Percentiles rank a stretch among this genome's conserved stretches.
phyloP scores from a whole-genome alignment of 2,329 filamentous ascomycete genomes.

The Colletotrichum trifolii region DNA sequence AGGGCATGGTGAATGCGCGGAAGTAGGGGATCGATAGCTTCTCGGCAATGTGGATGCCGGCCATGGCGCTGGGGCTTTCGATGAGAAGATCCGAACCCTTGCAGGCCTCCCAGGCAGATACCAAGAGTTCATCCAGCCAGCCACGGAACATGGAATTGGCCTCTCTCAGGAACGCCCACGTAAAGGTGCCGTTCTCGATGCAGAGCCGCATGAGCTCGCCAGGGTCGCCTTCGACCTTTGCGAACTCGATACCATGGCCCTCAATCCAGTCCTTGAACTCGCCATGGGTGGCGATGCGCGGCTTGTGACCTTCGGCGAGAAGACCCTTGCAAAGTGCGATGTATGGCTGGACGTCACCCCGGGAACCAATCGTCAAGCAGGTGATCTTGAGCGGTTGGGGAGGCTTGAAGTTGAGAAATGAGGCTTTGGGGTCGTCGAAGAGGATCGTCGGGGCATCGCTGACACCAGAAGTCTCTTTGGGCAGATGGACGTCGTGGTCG shows the following conservation, averaged over 20 bases:
- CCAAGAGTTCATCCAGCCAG: constrained; percentile 93
- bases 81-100: constrained; percentile 90
- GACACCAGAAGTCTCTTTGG: constrained; percentile 56
- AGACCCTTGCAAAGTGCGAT: constrained; percentile 95
- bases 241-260: constrained; percentile 94
- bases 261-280: constrained; percentile 93
- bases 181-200: constrained; percentile 98
- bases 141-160: constrained; percentile 88
- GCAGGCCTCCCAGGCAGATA: constrained; percentile 84
- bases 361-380: constrained; percentile 93
- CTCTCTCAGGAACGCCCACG: constrained; percentile 87
- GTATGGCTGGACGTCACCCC: constrained; percentile 97
- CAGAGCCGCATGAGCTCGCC: constrained; percentile 95
- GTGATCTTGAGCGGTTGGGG: constrained; percentile 82
- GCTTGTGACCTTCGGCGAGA: constrained; percentile 85
- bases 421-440: constrained; percentile 90
- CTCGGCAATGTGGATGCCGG: constrained; percentile 96
- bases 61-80: constrained; percentile 96
- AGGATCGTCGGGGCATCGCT: constrained; percentile 78
- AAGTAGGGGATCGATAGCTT: constrained; percentile 94
- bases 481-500: constrained; percentile 62
- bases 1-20: constrained; percentile 98
- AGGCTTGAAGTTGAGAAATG: constrained; percentile 92
- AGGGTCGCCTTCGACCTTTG: constrained; percentile 88
- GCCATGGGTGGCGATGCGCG: constrained; percentile 88